Evolutionary conservation across 2,329 filamentous ascomycete species (phyloP), one percentile per base, ranked within the genome.

Genomic region (Geosmithia flava): DNA sequence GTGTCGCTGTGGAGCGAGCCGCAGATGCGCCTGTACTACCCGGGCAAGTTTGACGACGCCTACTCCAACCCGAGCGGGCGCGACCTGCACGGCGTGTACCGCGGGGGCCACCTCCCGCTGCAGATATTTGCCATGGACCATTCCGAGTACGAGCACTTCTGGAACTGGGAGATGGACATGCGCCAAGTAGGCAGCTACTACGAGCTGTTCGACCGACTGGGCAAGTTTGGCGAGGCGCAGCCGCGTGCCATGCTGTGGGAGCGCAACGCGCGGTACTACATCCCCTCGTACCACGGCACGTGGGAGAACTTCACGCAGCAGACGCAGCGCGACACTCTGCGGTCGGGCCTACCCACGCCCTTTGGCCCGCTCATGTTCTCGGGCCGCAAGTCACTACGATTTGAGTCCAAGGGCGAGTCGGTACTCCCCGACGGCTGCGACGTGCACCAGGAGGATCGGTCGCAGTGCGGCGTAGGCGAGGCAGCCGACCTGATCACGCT

Each of bases 1-100:
- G 85, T 83, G 43, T 87, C 84, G 0, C 69, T 94, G 6, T 95
- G 88, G 88, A 89, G 86, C 2, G 87, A 93, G 62, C 74, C 79
- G 47, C 86, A 91, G 63, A 91, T 95, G 85, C 74, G 75, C 49
- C 72, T 90, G 49, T 81, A 87, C 62, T 95, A 94, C 58, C 63
- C 75, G 51, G 78, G 78, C 2, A 76, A 79, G 41, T 83, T 89
- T n/a, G 81, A 84, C 55, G 78, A 82, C 43, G 77, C 81, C 1
- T 80, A 82, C 56, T 69, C 74, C 48, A 77, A 78, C 58, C 75
- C 74, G 7, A 72, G 70, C 49, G 65, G 75, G 53, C 71, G 68
- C 15, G 74, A 78, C 47, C 71, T 86, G 27, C 81, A 84, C 45
- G 81, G 84, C 3, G 81, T 87, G 46, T 85, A 85, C 63, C 76